A percentile compares a stretch with the other conserved stretches of the same genome.
Evolutionary conservation across 2,329 filamentous ascomycete genomes (phyloP).

Genomic region (Ophiostoma pallidulum): DNA sequence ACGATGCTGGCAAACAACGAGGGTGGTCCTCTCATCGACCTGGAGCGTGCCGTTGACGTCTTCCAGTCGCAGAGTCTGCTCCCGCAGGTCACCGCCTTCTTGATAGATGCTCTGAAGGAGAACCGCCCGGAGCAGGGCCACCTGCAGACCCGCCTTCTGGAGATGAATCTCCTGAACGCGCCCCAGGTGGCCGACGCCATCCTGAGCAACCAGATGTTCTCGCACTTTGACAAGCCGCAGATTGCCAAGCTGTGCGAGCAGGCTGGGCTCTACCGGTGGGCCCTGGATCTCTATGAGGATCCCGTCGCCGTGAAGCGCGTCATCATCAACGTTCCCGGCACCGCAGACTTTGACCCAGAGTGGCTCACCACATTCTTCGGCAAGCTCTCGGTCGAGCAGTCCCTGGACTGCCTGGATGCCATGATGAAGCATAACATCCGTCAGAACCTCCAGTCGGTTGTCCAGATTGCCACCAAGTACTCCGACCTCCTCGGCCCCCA

Average conservation of each 20-base stretch:
- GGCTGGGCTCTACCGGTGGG: conserved; percentile 76
- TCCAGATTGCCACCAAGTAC: conserved; percentile 95
- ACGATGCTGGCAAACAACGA: conserved; percentile 86
- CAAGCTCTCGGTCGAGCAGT: conserved; percentile 89
- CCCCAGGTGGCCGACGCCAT: conserved; percentile 98
- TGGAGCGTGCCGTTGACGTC: conserved; percentile 91
- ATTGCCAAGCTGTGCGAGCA: conserved; percentile 90
- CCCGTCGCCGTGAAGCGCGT: conserved; percentile 83
- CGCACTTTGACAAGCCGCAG: conserved; percentile 84
- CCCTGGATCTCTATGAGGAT: conserved; percentile 91
- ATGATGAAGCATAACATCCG: conserved; percentile 97
- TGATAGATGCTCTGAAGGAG: conserved; percentile 88
- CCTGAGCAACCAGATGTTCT: conserved; percentile 96
- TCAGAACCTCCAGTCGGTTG: conserved; percentile 88
- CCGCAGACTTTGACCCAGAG: conserved; percentile 79
- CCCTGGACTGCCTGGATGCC: conserved; percentile 83
- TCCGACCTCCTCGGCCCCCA: conserved; percentile 87
- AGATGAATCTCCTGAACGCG: conserved; percentile 96
- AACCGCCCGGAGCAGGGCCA: conserved; percentile 90
- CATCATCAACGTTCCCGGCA: conserved; percentile 69
- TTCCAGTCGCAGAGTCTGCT: conserved; percentile 98
- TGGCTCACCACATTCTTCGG: conserved; percentile 92
- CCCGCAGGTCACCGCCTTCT: conserved; percentile 95
- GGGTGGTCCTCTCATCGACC: conserved; percentile 75
- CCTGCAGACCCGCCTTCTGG: conserved; percentile 85